phyloP scores from a whole-genome alignment of 225 moss, liverwort and hornwort species.

The Physcomitrium patens region DNA sequence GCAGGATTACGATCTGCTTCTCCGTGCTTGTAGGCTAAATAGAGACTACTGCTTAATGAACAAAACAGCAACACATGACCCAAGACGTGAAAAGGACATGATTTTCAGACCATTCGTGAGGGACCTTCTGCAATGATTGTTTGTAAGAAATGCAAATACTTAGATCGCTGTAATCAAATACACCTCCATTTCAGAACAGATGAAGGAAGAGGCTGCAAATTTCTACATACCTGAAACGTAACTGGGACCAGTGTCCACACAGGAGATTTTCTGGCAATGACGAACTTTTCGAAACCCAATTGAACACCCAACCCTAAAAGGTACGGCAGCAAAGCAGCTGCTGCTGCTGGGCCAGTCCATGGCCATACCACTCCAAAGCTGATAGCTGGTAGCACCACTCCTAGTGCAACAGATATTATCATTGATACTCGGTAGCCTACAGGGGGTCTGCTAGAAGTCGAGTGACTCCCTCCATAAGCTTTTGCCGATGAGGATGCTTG shows the following conservation, averaged over 20 bases:
- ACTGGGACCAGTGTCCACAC: slow-evolving; percentile 92
- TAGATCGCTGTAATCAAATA: background rate
- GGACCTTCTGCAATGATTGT: background rate
- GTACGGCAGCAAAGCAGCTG: slow-evolving; percentile 89
- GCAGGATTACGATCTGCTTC: background rate
- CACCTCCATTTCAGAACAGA: slow-evolving; percentile 8
- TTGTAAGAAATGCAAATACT: slow-evolving; percentile 1
- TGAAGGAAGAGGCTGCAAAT: background rate
- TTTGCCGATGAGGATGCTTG: slow-evolving; percentile 30
- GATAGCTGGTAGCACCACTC: slow-evolving; percentile 73
- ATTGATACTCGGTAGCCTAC: slow-evolving; percentile 80
- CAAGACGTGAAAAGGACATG: background rate
- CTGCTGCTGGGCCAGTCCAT: slow-evolving; percentile 98
- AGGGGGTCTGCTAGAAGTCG: slow-evolving; percentile 40
- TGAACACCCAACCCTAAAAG: slow-evolving; percentile 80
- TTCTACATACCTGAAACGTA: slow-evolving; percentile 80
- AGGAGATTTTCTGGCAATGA: slow-evolving; percentile 68
- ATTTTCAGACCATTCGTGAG: background rate
- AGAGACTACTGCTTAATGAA: background rate
- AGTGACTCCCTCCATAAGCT: slow-evolving; percentile 43
- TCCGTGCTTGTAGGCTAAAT: background rate
- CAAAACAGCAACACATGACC: background rate
- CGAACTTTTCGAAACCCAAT: slow-evolving; percentile 71
- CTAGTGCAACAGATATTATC: slow-evolving; percentile 69
- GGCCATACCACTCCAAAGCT: slow-evolving; percentile 92